phyloP scores from a whole-genome alignment of 495 filamentous ascomycete genomes.

The Penicillium desertorum region DNA sequence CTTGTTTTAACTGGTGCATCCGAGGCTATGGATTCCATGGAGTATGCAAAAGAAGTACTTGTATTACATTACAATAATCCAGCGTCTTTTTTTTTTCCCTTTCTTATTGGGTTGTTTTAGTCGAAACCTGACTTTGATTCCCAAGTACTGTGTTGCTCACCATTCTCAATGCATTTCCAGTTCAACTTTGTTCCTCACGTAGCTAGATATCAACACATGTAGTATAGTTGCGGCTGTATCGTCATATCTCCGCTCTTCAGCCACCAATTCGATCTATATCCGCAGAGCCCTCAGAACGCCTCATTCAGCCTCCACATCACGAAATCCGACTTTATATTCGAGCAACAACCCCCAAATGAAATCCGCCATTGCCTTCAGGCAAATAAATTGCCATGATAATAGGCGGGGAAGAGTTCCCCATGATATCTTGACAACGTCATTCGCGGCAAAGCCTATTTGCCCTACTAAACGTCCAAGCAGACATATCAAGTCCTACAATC shows the following conservation, averaged over 20 bases:
- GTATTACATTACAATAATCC: slow-evolving; percentile 38
- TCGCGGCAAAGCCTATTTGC: slow-evolving; percentile 1
- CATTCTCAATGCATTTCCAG: slow-evolving; percentile 16
- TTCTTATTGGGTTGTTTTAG: slow-evolving; percentile 16
- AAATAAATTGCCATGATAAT: not conserved
- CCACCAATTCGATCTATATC: not conserved
- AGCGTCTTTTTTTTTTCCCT: slow-evolving; percentile 25
- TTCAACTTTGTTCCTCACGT: not conserved
- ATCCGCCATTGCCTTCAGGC: not conserved
- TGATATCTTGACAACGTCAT: slow-evolving; percentile 17
- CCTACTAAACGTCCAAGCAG: not conserved
- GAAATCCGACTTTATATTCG: not conserved
- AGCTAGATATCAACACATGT: too few relatives aligned
- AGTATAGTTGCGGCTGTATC: not conserved
- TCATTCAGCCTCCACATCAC: not conserved
- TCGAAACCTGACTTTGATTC: slow-evolving; percentile 16
- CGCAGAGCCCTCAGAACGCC: not conserved
- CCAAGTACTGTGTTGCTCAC: slow-evolving; percentile 20
- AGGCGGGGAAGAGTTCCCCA: slow-evolving; percentile 13
- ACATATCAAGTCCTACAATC: not conserved
- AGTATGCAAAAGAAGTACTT: slow-evolving; percentile 35
- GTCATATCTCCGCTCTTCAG: not conserved
- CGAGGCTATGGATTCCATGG: slow-evolving; percentile 32
- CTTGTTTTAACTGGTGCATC: slow-evolving; percentile 35
- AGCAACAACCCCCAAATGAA: not conserved